Evolutionary conservation across 2,329 filamentous ascomycete species (phyloP).

Genomic region (Geoglossum cookeanum): DNA sequence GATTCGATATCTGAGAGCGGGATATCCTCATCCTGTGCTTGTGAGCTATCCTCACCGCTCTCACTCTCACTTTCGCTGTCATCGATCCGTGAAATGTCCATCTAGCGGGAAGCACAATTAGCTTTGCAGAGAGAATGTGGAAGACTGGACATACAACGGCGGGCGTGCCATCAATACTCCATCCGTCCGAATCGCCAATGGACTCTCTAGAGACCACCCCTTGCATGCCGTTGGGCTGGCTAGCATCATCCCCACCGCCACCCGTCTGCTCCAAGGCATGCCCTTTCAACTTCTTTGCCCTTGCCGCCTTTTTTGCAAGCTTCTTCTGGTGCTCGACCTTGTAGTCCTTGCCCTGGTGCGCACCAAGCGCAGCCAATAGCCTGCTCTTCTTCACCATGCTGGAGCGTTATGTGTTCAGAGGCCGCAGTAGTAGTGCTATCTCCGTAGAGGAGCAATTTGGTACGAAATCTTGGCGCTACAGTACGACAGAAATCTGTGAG

Average conservation of each 20-base stretch:
- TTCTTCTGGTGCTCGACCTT: constrained; percentile 62
- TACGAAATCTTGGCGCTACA: too few species aligned
- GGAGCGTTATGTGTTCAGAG: too few species aligned
- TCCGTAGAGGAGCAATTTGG: too few species aligned
- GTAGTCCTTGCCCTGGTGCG: constrained; percentile 43
- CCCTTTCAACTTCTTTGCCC: constrained; percentile 20
- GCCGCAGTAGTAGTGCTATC: too few species aligned
- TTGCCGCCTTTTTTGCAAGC: constrained; percentile 35
- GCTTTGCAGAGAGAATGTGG: background rate
- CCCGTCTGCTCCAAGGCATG: constrained; percentile 17
- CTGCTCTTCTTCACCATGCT: constrained; percentile 35
- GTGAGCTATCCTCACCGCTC: constrained; percentile 32
- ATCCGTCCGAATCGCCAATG: constrained; percentile 9
- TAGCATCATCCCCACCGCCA: background rate
- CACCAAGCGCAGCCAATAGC: constrained; percentile 37
- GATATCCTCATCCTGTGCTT: constrained; percentile 65
- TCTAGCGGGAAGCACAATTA: constrained; percentile 10
- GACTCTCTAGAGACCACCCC: constrained; percentile 15
- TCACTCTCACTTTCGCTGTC: constrained; percentile 17
- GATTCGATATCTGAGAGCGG: constrained; percentile 76
- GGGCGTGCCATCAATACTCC: constrained; percentile 8
- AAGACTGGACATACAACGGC: background rate
- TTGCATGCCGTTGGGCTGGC: constrained; percentile 13
- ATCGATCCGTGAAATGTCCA: constrained; percentile 12
- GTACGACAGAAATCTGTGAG: too few species aligned